Base-by-base conservation (phyloP, 345 rosid species). In the Toxicodendron radicans region DNA sequence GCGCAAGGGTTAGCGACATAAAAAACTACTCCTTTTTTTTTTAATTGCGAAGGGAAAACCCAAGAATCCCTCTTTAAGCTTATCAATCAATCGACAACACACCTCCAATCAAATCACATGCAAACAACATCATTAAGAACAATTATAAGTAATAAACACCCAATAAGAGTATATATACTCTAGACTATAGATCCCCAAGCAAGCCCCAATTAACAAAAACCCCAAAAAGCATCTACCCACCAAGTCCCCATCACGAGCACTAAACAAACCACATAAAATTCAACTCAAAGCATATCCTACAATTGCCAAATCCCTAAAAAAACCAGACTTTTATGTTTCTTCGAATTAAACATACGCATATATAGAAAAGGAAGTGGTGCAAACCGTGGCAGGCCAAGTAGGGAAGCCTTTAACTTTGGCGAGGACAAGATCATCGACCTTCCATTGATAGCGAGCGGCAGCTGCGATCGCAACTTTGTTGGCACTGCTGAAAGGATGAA, bases 301-400 rank as follows among this genome's bases (percentile, higher is more conserved):
- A 41, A 27, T 62, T 14, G 58, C 3, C 66, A n/a, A 61, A 69
- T 35, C 58, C 13, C 48, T 16, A 30, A 8, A 3, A 41, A 8
- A 30, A n/a, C n/a, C 43, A 73, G 48, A n/a, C 20, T 20, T 62
- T 35, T 33, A 3, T 62, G 4, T 33, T 33, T 17, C 68, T 62
- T 5, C 18, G 14, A 35, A 62, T 14, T 16, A 51, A 70, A 20
- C 17, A 56, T 7, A 68, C 48, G 62, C 11, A 52, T 10, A 60
- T 5, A 72, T 11, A 41, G 21, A 54, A 49, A 38, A 18, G 0
- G 66, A 38, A 62, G 61, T 2, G 21, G 32, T 32, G 65, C 85
- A 63, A 86, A 94, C 98, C 83, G 88, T 89, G 67, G 98, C 97
- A 73, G 98, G 98, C 98, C 98, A 94, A 70, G 98, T 92, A 75